Evolutionary conservation across 2,329 filamentous ascomycete species (phyloP).

Genomic region (Exophiala sideris): DNA sequence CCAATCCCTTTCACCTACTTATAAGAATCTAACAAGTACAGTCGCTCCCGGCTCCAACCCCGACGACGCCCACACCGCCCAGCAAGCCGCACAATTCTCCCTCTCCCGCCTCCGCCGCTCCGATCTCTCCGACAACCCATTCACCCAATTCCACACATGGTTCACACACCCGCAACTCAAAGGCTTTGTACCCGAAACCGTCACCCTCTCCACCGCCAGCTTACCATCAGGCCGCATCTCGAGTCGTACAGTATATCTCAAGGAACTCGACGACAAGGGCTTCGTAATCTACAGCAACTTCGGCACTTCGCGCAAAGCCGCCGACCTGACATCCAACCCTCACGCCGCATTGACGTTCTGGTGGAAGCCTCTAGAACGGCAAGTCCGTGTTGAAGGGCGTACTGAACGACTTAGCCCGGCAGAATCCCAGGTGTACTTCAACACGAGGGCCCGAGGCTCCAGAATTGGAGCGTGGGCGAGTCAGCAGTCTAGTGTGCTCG

Average conservation of each 20-base stretch:
- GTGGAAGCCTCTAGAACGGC: constrained; percentile 82
- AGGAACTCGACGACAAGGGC: constrained; percentile 78
- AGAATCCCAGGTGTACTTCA: constrained; percentile 68
- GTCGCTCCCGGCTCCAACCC: constrained; percentile 14
- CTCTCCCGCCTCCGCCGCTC: constrained; percentile 58
- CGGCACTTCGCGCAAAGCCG: constrained; percentile 66
- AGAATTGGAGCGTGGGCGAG: constrained; percentile 92
- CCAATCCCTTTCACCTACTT: too few species aligned
- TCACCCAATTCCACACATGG: constrained; percentile 85
- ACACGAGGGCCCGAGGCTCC: constrained; percentile 69
- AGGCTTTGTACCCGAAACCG: constrained; percentile 79
- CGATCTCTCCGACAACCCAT: constrained; percentile 64
- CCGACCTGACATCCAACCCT: constrained; percentile 68
- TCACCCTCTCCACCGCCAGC: constrained; percentile 77
- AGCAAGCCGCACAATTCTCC: constrained; percentile 75
- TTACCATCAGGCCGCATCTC: constrained; percentile 82
- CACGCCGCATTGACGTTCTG: constrained; percentile 83
- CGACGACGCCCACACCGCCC: constrained; percentile 33
- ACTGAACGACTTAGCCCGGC: constrained; percentile 63
- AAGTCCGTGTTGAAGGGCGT: constrained; percentile 82
- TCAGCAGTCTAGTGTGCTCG: constrained; percentile 75
- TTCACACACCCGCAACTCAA: constrained; percentile 68
- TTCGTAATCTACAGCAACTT: constrained; percentile 96
- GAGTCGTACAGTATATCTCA: constrained; percentile 86
- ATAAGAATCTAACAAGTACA: background rate